Percentiles rank a stretch among this genome's conserved stretches.
phyloP scores from a whole-genome alignment of 2,329 filamentous ascomycete species.

The Escovopsis weberi region DNA sequence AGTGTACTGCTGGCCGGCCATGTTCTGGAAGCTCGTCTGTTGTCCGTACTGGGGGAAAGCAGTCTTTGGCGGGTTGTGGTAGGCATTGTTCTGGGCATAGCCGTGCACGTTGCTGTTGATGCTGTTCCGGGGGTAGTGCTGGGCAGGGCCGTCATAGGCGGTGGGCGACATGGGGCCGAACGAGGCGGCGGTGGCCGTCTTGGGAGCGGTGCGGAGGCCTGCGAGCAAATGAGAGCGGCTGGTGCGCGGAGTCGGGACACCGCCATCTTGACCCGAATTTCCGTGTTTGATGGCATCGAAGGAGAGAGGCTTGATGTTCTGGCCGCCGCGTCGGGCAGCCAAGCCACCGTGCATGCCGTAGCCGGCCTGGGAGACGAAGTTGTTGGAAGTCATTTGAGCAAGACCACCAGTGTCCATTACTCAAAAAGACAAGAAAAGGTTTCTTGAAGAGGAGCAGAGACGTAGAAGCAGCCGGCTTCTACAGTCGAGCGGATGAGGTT shows the following conservation, averaged over 20 bases:
- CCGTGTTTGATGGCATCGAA: constrained; percentile 59
- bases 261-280: constrained; percentile 52
- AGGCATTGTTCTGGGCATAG: constrained; percentile 26
- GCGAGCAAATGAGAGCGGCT: constrained; percentile 91
- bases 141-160: constrained; percentile 22
- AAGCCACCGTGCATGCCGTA: constrained; percentile 71
- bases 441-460: constrained; percentile 3
- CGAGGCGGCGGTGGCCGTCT: constrained; percentile 59
- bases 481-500: constrained; percentile 2
- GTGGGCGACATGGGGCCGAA: constrained; percentile 53
- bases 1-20: constrained; percentile 43
- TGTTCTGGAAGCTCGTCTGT: constrained; percentile 16
- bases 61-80: constrained; percentile 40
- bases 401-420: constrained; percentile 94
- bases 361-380: constrained; percentile 55
- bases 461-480: background rate
- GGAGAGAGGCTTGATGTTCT: constrained; percentile 80
- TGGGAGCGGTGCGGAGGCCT: constrained; percentile 83
- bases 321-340: constrained; percentile 69
- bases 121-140: constrained; percentile 30
- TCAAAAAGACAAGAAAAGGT: constrained; percentile 20
- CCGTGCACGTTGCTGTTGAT: constrained; percentile 30
- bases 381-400: constrained; percentile 95
- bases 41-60: constrained; percentile 36
- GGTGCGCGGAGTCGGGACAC: constrained; percentile 71